Percentiles rank a stretch among this genome's conserved stretches.
These are phyloP conservation scores for Tetraselmis striata DNA, from an alignment of 139 green algal genomes.

Conservation along the genomic window DNA sequence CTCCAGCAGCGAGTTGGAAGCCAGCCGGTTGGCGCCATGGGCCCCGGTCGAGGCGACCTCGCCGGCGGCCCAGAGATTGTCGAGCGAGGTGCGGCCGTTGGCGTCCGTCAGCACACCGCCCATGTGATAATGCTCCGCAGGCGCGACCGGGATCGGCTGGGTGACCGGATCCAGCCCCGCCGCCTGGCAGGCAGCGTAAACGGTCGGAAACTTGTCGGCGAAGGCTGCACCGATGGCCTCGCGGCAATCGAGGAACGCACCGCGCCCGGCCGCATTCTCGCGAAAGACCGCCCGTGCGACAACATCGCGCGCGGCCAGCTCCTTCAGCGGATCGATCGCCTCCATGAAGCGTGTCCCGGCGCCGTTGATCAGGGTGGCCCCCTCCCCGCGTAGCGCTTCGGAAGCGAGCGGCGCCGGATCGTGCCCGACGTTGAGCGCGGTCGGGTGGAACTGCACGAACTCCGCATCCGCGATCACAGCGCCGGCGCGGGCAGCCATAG, in stretches of 20 bases:
- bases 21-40: slow-evolving; percentile 50
- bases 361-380: slow-evolving; percentile 34
- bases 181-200: too few species aligned
- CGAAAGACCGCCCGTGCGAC: slow-evolving; percentile 41
- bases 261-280: too few species aligned
- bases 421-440: slow-evolving; percentile 31
- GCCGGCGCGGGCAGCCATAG: too few species aligned
- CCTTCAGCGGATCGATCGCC: slow-evolving; percentile 31
- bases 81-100: slow-evolving; percentile 29
- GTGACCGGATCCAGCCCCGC: too few species aligned
- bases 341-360: slow-evolving; percentile 43
- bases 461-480: too few species aligned
- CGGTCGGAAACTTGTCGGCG: too few species aligned
- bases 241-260: too few species aligned
- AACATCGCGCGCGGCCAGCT: slow-evolving; percentile 47
- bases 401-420: too few species aligned
- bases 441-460: slow-evolving; percentile 58
- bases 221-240: too few species aligned
- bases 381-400: slow-evolving; percentile 34
- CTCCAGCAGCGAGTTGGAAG: slow-evolving; percentile 46
- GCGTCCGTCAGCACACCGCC: slow-evolving; percentile 39
- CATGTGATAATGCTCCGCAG: slow-evolving; percentile 45
- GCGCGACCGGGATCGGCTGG: slow-evolving; percentile 45
- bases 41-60: slow-evolving; percentile 47
- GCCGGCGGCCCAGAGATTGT: slow-evolving; percentile 37